Percentiles rank a stretch among this genome's conserved stretches.
Conservation (phyloP, 305 asterid genomes). For the Lippia alba region DNA sequence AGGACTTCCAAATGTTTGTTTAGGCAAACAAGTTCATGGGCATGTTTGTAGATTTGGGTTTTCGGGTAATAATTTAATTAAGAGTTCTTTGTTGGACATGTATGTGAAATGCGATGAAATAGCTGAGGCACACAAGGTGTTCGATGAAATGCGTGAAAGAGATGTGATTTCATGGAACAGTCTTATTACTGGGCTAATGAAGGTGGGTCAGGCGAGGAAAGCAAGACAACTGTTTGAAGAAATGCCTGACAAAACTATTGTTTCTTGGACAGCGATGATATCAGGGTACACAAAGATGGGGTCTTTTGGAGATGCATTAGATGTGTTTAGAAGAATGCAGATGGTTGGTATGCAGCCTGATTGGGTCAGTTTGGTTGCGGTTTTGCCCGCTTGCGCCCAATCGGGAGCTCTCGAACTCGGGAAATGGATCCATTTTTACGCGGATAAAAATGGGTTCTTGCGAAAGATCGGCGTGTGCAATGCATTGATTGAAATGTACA, state of each 20-base stretch:
- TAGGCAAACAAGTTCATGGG: slow-evolving; percentile 72
- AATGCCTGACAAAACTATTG: slow-evolving; percentile 61
- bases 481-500: slow-evolving; percentile 87
- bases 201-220: slow-evolving; percentile 59
- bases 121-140: slow-evolving; percentile 57
- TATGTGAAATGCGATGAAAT: slow-evolving; percentile 70
- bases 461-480: slow-evolving; percentile 60
- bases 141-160: slow-evolving; percentile 78
- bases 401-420: slow-evolving; percentile 84
- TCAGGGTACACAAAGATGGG: slow-evolving; percentile 71
- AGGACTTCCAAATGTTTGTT: slow-evolving; percentile 45
- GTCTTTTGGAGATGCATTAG: slow-evolving; percentile 65
- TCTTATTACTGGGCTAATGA: slow-evolving; percentile 72
- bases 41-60: slow-evolving; percentile 64
- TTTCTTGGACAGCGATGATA: slow-evolving; percentile 90
- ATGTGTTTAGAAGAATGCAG: slow-evolving; percentile 76
- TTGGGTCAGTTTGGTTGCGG: slow-evolving; percentile 76
- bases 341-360: slow-evolving; percentile 73
- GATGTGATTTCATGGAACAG: slow-evolving; percentile 86
- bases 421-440: slow-evolving; percentile 75
- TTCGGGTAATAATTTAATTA: slow-evolving; percentile 42
- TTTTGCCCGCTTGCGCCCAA: slow-evolving; percentile 81
- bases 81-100: slow-evolving; percentile 74
- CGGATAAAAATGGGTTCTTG: slow-evolving; percentile 55
- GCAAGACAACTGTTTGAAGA: slow-evolving; percentile 70